Evolutionary conservation across 345 rosid genomes (phyloP).

Genomic region (Cardamine occulta): DNA sequence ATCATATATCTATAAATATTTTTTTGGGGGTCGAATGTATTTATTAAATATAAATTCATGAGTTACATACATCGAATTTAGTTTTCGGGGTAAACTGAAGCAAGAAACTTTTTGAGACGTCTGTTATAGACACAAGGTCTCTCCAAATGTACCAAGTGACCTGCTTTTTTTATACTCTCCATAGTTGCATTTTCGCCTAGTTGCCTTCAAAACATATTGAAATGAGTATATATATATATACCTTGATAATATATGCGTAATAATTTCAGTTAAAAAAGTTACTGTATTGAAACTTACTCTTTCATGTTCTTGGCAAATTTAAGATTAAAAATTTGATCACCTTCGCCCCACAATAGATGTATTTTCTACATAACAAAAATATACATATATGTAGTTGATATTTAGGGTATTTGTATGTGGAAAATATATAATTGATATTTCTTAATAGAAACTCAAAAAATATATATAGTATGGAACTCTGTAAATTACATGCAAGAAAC

Average conservation of each 20-base stretch:
- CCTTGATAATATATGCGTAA: neutral
- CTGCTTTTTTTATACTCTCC: conserved; percentile 69
- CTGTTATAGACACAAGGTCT: conserved; percentile 81
- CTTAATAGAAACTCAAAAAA: neutral
- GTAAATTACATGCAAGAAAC: too few relatives aligned
- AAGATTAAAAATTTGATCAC: conserved; percentile 68
- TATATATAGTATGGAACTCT: too few relatives aligned
- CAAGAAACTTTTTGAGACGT: conserved; percentile 67
- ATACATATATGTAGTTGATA: neutral
- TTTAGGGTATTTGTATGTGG: neutral
- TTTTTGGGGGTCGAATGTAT: neutral
- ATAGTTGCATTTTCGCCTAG: conserved; percentile 73
- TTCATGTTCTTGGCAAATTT: conserved; percentile 81
- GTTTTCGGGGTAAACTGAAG: conserved; percentile 47
- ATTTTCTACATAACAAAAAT: conserved; percentile 59
- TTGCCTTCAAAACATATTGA: conserved; percentile 54
- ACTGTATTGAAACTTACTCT: conserved; percentile 52
- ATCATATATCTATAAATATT: neutral
- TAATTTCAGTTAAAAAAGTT: neutral
- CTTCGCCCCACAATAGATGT: conserved; percentile 88
- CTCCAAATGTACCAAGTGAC: conserved; percentile 84
- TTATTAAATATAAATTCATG: neutral
- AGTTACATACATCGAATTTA: neutral
- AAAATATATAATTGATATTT: neutral
- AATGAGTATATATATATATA: neutral